phyloP scores from a whole-genome alignment of 2,329 filamentous ascomycete species.

The Diaporthe ampelina region DNA sequence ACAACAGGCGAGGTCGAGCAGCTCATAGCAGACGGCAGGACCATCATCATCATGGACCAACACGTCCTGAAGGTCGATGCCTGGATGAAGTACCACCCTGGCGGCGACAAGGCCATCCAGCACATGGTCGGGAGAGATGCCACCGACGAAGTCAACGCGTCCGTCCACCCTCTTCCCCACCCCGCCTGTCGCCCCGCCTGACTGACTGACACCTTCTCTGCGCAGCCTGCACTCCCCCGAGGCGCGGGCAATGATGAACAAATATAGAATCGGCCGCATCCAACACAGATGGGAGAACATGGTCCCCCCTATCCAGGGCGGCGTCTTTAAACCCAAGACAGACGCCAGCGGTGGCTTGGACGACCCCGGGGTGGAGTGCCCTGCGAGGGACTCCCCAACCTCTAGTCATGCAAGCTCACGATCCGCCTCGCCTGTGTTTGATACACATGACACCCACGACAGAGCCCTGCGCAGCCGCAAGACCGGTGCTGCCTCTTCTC shows the following conservation, averaged over 20 bases:
- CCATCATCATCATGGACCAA: constrained; percentile 84
- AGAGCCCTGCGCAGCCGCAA: constrained; percentile 54
- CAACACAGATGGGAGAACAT: constrained; percentile 91
- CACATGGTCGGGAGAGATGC: constrained; percentile 97
- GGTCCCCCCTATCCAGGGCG: constrained; percentile 90
- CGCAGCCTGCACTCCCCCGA: constrained; percentile 84
- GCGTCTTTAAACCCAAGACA: constrained; percentile 72
- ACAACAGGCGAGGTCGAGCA: constrained; percentile 76
- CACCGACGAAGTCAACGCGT: constrained; percentile 95
- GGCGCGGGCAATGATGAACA: constrained; percentile 81
- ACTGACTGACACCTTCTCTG: constrained; percentile 27
- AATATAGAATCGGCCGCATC: constrained; percentile 86
- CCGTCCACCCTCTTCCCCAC: constrained; percentile 54
- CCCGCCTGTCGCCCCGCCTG: not conserved
- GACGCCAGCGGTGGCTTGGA: constrained; percentile 54
- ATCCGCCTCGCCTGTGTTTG: constrained; percentile 71
- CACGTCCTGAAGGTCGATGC: constrained; percentile 89
- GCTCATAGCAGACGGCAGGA: constrained; percentile 84
- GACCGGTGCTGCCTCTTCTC: constrained; percentile 44
- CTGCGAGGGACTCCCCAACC: constrained; percentile 40
- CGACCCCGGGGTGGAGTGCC: constrained; percentile 43
- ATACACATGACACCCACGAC: constrained; percentile 47
- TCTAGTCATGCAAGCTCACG: constrained; percentile 43
- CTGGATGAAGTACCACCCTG: constrained; percentile 92
- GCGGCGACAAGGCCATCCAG: constrained; percentile 89